phyloP scores from a whole-genome alignment of 345 rosid species.

The Eucalyptus curtisii region DNA sequence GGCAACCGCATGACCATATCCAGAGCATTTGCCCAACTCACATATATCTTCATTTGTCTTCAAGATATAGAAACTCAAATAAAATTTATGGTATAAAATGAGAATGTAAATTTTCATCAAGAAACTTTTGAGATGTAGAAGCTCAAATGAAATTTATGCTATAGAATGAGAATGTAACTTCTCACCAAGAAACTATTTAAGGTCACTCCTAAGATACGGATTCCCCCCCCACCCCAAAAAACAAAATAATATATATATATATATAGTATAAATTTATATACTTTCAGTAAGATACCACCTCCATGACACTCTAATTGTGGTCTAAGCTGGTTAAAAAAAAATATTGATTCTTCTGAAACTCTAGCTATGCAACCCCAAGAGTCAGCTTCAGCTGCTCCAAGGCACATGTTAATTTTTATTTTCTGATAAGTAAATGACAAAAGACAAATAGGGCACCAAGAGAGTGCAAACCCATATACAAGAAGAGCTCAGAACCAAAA shows the following conservation, averaged over 20 bases:
- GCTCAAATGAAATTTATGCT: background rate
- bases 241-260: background rate
- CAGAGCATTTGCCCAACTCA: background rate
- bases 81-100: background rate
- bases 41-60: background rate
- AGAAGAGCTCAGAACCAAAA: background rate
- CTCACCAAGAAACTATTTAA: background rate
- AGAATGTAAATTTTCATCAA: background rate
- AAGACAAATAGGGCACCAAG: background rate
- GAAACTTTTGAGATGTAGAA: background rate
- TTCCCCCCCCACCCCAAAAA: accelerated
- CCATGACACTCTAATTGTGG: background rate
- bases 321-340: background rate
- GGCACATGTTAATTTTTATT: background rate
- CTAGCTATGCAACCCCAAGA: background rate
- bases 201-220: background rate
- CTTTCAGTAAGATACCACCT: background rate
- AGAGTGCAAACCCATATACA: background rate
- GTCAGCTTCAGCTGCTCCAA: background rate
- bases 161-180: background rate
- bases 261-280: background rate
- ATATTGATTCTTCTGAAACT: background rate
- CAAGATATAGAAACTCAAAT: background rate
- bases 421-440: background rate
- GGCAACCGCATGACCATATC: background rate